A percentile compares a stretch with the other conserved stretches of the same genome.
phyloP scores from a whole-genome alignment of 2,329 filamentous ascomycete genomes.

The Pseudogymnoascus sp. region DNA sequence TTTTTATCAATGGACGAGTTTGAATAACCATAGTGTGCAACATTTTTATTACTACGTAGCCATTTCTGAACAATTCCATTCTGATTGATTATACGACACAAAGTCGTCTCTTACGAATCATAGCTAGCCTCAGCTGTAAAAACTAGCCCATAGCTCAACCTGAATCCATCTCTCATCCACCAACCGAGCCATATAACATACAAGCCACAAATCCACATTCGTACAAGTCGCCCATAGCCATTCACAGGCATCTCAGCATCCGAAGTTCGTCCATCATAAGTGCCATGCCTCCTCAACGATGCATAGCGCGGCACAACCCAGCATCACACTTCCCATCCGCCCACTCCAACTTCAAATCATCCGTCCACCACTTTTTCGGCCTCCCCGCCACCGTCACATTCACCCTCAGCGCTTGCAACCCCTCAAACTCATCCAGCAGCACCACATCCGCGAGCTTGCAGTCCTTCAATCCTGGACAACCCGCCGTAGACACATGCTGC shows the following conservation, averaged over 20 bases:
- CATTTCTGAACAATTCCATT: too few species aligned
- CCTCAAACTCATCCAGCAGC: conserved; percentile 24
- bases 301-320: not conserved
- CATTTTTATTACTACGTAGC: too few species aligned
- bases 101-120: too few species aligned
- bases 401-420: conserved; percentile 34
- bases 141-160: too few species aligned
- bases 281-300: not conserved
- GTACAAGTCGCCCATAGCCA: not conserved
- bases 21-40: too few species aligned
- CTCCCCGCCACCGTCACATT: conserved; percentile 32
- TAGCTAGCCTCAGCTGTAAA: too few species aligned
- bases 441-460: conserved; percentile 27
- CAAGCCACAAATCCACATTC: not conserved
- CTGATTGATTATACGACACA: too few species aligned
- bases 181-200: too few species aligned
- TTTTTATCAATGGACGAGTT: too few species aligned
- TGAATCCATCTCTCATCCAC: too few species aligned
- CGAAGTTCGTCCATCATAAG: too few species aligned
- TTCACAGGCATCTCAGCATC: not conserved
- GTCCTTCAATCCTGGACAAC: conserved; percentile 24
- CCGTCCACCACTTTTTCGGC: conserved; percentile 35
- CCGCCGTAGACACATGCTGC: conserved; percentile 22
- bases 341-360: not conserved
- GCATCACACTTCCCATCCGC: not conserved